Evolutionary conservation across 73 alveolate genomes (phyloP).

Genomic region (Effrenium voratum): DNA sequence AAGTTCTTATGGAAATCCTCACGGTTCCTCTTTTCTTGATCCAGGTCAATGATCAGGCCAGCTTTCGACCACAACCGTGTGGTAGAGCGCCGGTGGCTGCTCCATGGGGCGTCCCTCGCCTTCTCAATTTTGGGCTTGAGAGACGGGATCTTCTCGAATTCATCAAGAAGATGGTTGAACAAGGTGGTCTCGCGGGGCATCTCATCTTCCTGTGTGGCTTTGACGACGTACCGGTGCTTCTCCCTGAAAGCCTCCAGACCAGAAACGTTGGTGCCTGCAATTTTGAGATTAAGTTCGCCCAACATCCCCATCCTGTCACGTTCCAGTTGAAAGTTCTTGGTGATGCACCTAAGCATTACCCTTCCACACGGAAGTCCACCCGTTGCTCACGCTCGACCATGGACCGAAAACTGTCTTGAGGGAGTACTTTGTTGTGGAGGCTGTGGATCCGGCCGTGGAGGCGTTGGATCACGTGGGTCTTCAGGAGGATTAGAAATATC

Average conservation of each 20-base stretch:
- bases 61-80: neutral
- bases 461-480: too few species aligned
- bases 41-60: neutral
- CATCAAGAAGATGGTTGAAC: conserved; percentile 13
- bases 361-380: neutral
- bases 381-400: too few species aligned
- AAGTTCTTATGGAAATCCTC: neutral
- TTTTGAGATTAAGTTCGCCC: neutral
- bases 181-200: neutral
- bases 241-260: neutral
- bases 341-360: neutral
- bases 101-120: neutral
- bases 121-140: neutral
- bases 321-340: neutral
- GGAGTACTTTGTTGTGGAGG: too few species aligned
- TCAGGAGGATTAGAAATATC: too few species aligned
- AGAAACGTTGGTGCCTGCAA: neutral
- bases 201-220: neutral
- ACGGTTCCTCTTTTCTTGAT: neutral
- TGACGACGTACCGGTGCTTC: neutral
- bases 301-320: conserved; percentile 9
- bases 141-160: neutral
- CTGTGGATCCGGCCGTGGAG: too few species aligned
- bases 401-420: too few species aligned
- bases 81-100: neutral